Evolutionary conservation across 139 green algal genomes (phyloP), one percentile per base, ranked within the genome.

Genomic region (Medakamo hakoo): DNA sequence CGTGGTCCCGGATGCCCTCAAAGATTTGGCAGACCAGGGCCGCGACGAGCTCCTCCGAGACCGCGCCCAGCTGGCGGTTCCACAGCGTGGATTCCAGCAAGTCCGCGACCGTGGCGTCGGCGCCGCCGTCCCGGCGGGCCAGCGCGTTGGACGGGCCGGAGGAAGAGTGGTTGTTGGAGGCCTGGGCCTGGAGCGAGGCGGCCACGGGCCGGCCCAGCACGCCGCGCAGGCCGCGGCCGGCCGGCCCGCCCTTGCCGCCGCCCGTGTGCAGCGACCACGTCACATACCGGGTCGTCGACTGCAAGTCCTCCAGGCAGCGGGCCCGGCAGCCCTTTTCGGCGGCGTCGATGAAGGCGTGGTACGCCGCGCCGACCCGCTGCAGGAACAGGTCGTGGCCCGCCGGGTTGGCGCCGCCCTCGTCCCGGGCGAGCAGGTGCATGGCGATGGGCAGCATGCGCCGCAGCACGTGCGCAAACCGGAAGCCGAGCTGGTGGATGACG

Each of bases 211-310:
- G 59, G 26, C 18, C 32, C 40, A 52, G 16, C 40, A 52, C 40
- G 9, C 9, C 40, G 40, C 40, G 40, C 40, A 52, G 31, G 24
- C 31, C 32, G 57, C 55, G 23, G 68, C 55, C 28, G 58, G 27
- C n/a, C 26, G 40, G 9, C 23, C 28, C 31, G 21, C 55, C 29
- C 52, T 57, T 4, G 25, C 28, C 24, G 48, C 28, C 18, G 14
- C 90, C 88, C 63, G 80, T 93, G 81, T 97, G 91, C 60, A 97
- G 78, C 9, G 68, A 80, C 91, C 91, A 97, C 9, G 84, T 88
- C 24, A 97, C 89, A 63, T 90, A 97, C 63, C 87, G 78, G 0
- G 91, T 97, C 25, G 84, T 92, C 61, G 66, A 83, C 21, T 72
- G 63, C 27, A 96, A 78, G 77, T 97, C 90, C 73, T 96, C 88